These are phyloP conservation scores for Diutina catenulata DNA, from an alignment of 1,139 yeast species.

Conservation along the genomic window DNA sequence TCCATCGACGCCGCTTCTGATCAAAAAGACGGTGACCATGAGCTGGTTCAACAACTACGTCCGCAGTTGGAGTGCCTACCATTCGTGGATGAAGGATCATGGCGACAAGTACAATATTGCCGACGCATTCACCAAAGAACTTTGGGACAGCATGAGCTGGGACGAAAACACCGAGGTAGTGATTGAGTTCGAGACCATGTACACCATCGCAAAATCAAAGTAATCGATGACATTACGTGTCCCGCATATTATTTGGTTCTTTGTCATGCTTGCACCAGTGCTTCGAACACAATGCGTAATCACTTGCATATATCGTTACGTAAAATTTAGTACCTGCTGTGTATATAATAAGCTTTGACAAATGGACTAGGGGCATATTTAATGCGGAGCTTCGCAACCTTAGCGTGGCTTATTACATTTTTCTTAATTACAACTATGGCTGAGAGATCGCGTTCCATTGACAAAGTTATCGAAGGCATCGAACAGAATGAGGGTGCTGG, in stretches of 20 bases:
- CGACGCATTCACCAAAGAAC: conserved; percentile 1
- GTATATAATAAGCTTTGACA: no score
- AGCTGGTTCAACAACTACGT: conserved; percentile 36
- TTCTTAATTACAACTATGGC: neutral
- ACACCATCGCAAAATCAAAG: neutral
- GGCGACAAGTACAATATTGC: conserved; percentile 11
- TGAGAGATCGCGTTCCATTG: neutral
- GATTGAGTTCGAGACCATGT: conserved; percentile 1
- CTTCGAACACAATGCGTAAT: neutral
- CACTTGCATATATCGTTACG: no score
- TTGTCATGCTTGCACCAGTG: neutral
- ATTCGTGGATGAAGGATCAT: conserved; percentile 43
- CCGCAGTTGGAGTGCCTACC: conserved; percentile 61
- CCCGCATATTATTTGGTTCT: neutral
- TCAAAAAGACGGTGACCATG: conserved; percentile 31
- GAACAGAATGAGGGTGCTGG: conserved; percentile 86
- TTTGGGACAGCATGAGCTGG: neutral
- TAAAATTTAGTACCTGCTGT: no score
- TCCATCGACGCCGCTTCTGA: conserved; percentile 21
- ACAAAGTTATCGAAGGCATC: conserved; percentile 10
- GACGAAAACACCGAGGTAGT: neutral
- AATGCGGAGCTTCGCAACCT: no score
- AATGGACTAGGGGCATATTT: no score
- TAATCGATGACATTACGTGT: neutral
- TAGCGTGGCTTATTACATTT: neutral